Base-by-base conservation (phyloP, 1,284 basidiomycete genomes). In the Mycena sp. region DNA sequence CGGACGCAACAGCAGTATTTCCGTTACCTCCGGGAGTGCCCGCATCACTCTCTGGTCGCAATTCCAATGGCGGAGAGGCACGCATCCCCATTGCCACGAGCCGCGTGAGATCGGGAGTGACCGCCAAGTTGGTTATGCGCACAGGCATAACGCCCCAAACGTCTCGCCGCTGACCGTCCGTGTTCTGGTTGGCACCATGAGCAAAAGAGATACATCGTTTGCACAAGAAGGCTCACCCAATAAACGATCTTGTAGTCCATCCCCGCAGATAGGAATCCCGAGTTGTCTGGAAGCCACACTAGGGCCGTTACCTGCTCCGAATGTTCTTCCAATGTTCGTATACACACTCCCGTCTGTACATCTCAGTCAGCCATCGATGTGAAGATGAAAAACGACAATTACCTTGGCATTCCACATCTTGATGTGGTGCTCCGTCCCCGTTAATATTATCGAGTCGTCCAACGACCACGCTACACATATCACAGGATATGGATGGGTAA, bases 321-420 rank as follows among this genome's bases (percentile, higher is more conserved):
- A 76, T 99, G 96, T 40, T 83, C 83, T 5, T 87, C 84, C 43
- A 95, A 81, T 1, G 85, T 85, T 46, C 86, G 83, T 40, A 90
- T 80, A 71, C 86, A 87, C 48, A 83, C 74, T 21, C 93, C 93
- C 44, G 88, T 90, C 93, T 95, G 69, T 5, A 41, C 17, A 16
- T 25, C 32, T 11, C 2, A 17, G 23, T 57, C 12, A 41, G 25
- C 25, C 16, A 37, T 5, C 43, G 30, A 21, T 37, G 12, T 14
- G 4, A 40, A 26, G 25, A 14, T 7, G 26, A 28, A 21, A 43
- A 58, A 38, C 37, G 51, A 30, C 23, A 76, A 80, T 67, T 69
- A 95, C 95, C 85, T 89, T 87, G 44, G 88, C 83, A 75, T 96
- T 90, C 95, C 95, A 98, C 71, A 98, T 81, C 76, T 91, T 90